Base-by-base conservation (phyloP, 1,284 basidiomycete species). In the Sanghuangporus weigelae region DNA sequence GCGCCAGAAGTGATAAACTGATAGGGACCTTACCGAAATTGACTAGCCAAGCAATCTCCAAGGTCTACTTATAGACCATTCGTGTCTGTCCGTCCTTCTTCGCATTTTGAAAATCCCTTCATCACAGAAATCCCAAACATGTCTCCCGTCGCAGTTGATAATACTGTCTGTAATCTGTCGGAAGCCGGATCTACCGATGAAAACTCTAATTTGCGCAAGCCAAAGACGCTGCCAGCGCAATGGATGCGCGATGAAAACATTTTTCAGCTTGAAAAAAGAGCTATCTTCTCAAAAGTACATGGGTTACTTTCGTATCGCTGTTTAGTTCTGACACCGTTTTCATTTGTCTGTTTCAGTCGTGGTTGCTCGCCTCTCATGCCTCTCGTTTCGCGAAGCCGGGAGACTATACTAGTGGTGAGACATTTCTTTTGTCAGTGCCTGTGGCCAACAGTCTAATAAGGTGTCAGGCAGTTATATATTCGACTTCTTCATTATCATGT, bases 211-310 rank as follows among this genome's bases (percentile, higher is more conserved):
- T 16, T 21, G 12, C 53, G 36, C 26, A 60, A 50, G 21, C 60
- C 51, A 39, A 66, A 59, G 54, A 63, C 65, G 8, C 62, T 66
- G 39, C 65, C 61, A 5, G 61, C 65, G 36, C 57, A 57, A 55
- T 66, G 65, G 65, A 63, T 56, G 50, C 42, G 58, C 38, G 61
- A 60, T 23, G 65, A 66, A 31, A n/a, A 35, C 2, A 63, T 66
- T 39, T 66, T 66, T 55, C 61, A 71, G 44, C 67, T 71, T 10
- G 71, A 71, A 55, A 67, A 70, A 36, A 66, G 69, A 14, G 71
- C 69, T 23, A 71, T 71, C 40, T 71, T 71, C 62, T 69, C 68
- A 35, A 69, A 71, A 58, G 63, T 67, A 19, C 16, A 56, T 48
- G 26, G 23, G 7, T 8, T 49, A 35, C 31, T 59, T 49, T 16